Evolutionary conservation across 78 protist genomes (phyloP), one percentile per base, ranked within the genome.

Genomic region (Cavenderia fasciculata): DNA sequence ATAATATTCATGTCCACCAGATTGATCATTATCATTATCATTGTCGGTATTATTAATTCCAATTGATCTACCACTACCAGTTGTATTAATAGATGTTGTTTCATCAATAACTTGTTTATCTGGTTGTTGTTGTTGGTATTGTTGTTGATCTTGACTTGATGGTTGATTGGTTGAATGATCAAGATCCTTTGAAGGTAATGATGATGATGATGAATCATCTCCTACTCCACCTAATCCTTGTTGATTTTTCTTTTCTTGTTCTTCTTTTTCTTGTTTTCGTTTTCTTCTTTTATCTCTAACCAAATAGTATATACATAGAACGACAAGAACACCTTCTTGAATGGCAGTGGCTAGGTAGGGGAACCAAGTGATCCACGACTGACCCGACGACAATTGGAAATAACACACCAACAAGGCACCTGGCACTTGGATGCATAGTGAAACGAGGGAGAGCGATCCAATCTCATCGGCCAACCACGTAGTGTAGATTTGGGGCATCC

Each of bases 401-500:
- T 38, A 66, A 38, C 70, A 59, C 27, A 79, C 76, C 21, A 79
- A 41, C 11, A 79, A 36, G 63, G 88, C 57, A 66, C 88, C 88
- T 31, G 88, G 88, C 27, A 73, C 76, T 66, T 79, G 88, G 29
- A 79, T 79, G 40, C 88, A 79, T 19, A 79, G 68, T 66, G 88
- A 79, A 27, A 52, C 62, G 27, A 79, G 54, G 52, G 77, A 66
- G 38, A 79, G 65, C 38, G 77, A 66, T 21, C 88, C 88, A 49
- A 79, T 66, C 52, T 79, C 85, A 44, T 75, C 25, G 29, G 85
- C 36, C 12, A 75, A 59, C 61, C 69, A 66, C 8, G 88, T 79
- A 6, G 88, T 79, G 59, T 79, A 79, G 47, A 79, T 79, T 66
- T 79, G 88, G 23, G 88, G 88, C 21, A 79, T 25, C 88, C 88